A percentile compares a stretch with the other conserved stretches of the same genome.
These are phyloP conservation scores for Geotrichum restrictum DNA, from an alignment of 1,139 yeast species.

Conservation along the genomic window DNA sequence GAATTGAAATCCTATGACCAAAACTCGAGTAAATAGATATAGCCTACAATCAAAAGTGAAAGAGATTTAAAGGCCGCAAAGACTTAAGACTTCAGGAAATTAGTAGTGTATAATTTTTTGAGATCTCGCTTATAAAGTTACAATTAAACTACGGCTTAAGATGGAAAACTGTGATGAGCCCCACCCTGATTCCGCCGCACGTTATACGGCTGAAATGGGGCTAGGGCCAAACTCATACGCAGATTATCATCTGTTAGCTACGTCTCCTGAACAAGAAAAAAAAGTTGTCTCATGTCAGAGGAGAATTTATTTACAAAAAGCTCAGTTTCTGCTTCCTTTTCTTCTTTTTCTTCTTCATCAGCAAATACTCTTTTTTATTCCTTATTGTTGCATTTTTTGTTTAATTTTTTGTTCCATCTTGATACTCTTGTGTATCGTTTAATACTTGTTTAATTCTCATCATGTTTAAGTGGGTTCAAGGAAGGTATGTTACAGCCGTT, in stretches of 20 bases:
- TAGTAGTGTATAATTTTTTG: too few relatives aligned
- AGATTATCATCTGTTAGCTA: background rate
- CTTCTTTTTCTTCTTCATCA: background rate
- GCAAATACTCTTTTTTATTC: background rate
- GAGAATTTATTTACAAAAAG: too few relatives aligned
- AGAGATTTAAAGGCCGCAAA: too few relatives aligned
- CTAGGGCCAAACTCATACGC: background rate
- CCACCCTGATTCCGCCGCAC: too few relatives aligned
- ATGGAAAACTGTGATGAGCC: too few relatives aligned
- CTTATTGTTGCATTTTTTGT: too few relatives aligned
- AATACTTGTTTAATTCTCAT: background rate
- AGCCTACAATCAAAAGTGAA: too few relatives aligned
- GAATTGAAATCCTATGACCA: background rate
- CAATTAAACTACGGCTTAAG: background rate
- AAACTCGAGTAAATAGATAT: too few relatives aligned
- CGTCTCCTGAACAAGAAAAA: conserved; percentile 1
- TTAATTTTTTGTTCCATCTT: too few relatives aligned
- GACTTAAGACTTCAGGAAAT: too few relatives aligned
- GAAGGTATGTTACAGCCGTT: conserved; percentile 39
- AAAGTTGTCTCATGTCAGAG: background rate
- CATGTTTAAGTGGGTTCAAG: conserved; percentile 84
- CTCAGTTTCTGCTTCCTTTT: background rate
- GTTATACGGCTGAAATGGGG: background rate
- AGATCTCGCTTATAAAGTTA: too few relatives aligned
- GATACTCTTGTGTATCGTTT: too few relatives aligned